These are phyloP conservation scores for Chlorella sp. DNA, from an alignment of 139 green algal genomes.

Conservation along the genomic window DNA sequence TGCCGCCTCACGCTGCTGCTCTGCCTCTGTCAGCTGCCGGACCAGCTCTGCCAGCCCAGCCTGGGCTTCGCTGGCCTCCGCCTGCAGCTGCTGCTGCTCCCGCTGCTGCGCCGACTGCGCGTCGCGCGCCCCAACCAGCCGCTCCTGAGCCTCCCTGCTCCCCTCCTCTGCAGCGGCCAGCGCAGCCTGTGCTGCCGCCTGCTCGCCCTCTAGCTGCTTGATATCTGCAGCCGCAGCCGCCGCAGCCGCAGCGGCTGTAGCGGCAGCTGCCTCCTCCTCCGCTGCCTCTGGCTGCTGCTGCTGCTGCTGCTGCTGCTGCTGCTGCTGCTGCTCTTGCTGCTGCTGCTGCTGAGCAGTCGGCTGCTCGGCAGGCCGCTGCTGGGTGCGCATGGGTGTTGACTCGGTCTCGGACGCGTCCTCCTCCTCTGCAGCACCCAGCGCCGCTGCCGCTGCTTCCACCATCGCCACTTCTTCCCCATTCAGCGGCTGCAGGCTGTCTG, in stretches of 20 bases:
- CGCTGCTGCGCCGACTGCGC: no score
- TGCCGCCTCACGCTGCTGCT: no score
- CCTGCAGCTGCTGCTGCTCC: no score
- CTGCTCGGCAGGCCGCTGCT: no score
- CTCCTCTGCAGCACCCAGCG: not conserved
- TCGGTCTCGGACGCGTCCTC: not conserved
- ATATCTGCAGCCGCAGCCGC: not conserved
- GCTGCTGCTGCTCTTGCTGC: not conserved
- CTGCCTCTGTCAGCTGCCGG: no score
- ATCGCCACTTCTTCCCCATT: not conserved
- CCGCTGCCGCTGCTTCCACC: not conserved
- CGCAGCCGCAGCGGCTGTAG: not conserved
- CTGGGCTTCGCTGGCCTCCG: no score
- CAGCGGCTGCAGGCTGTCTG: not conserved
- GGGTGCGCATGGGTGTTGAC: not conserved
- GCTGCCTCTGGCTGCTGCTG: not conserved
- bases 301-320: constrained; percentile 1
- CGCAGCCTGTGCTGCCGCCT: not conserved
- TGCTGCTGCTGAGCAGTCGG: not conserved
- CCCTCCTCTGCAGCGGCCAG: no score
- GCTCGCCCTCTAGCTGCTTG: not conserved
- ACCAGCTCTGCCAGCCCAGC: no score
- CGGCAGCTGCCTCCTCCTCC: not conserved
- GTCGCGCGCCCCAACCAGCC: no score
- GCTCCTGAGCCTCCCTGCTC: no score